Conservation (phyloP, 2,329 filamentous ascomycete genomes). For the Amylocarpus encephaloides region DNA sequence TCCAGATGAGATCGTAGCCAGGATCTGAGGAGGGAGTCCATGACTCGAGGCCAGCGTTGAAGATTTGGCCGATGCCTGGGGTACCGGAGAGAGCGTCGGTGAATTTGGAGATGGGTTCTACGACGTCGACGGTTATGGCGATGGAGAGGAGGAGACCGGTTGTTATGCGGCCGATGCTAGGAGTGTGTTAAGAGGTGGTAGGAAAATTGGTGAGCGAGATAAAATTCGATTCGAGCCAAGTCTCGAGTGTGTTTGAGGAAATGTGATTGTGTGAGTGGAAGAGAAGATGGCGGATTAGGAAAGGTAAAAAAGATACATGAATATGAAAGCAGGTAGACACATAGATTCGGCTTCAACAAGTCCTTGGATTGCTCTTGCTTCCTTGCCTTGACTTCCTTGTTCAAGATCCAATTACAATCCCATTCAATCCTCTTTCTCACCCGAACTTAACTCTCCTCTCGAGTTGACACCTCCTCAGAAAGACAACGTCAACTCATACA, state of each 20-base stretch:
- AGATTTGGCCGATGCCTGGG: constrained; percentile 55
- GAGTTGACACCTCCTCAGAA: too few relatives aligned
- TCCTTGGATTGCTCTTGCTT: neutral
- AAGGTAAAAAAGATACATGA: neutral
- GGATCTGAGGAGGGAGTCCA: constrained; percentile 48
- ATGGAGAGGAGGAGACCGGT: constrained; percentile 66
- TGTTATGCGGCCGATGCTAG: constrained; percentile 76
- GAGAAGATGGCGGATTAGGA: neutral
- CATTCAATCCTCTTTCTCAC: too few relatives aligned
- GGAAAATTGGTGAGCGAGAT: neutral
- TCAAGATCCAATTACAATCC: neutral
- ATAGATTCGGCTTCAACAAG: neutral
- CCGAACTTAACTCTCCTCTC: too few relatives aligned
- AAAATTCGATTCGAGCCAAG: neutral
- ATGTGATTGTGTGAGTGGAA: neutral
- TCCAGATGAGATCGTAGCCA: constrained; percentile 78
- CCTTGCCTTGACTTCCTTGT: too few relatives aligned
- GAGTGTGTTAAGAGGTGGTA: neutral
- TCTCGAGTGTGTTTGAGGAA: neutral
- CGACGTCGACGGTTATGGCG: constrained; percentile 67
- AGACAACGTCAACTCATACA: too few relatives aligned
- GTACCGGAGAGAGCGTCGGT: constrained; percentile 54
- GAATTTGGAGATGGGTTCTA: constrained; percentile 82
- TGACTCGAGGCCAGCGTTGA: constrained; percentile 66
- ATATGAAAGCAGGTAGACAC: neutral